Base-by-base conservation (phyloP, 2,329 filamentous ascomycete species). In the Tolypocladium ovalisporum region DNA sequence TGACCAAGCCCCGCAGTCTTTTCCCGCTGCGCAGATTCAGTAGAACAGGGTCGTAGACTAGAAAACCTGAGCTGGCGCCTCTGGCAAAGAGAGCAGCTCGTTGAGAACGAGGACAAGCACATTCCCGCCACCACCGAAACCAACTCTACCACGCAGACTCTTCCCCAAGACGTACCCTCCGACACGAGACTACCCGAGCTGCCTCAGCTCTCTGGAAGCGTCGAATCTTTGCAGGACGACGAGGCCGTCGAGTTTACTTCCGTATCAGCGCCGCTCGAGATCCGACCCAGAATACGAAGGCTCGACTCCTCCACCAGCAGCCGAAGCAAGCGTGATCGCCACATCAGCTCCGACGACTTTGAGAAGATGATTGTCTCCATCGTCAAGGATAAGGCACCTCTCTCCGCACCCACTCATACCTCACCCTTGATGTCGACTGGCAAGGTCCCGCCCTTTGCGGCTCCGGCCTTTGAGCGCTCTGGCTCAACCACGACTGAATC, bases 21-120 rank as follows among this genome's bases (percentile, higher is more conserved):
- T 70, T 93, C 91, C 55, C 90, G 91, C 75, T 96, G 93, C 73
- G 90, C 91, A 69, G 90, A 94, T 68, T 94, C 92, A 55, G 87
- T 97, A 71, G 90, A 96, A 70, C 89, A 97, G 73, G 94, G 94
- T 58, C 86, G 90, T 69, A 82, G 94, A 68, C 79, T 97, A 70
- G 94, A 97, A 72, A 97, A 99, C 76, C 79, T 99, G 62, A 95
- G 89, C 71, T 97, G 94, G 94, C 81, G 94, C 66, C 77, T 97
- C 60, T 97, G 92, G 93, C 95, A 90, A 66, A 83, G 91, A 67
- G 92, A 97, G 71, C 70, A 73, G 62, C 69, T 73, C 13, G 90
- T 96, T 66, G 96, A 92, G 74, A 92, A 88, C 73, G 87, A 80
- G 59, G 78, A 80, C 64, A 77, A 79, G 65, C 75, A 79, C 57